Evolutionary conservation across 2,329 filamentous ascomycete genomes (phyloP).

Genomic region (Rosellinia necatrix): DNA sequence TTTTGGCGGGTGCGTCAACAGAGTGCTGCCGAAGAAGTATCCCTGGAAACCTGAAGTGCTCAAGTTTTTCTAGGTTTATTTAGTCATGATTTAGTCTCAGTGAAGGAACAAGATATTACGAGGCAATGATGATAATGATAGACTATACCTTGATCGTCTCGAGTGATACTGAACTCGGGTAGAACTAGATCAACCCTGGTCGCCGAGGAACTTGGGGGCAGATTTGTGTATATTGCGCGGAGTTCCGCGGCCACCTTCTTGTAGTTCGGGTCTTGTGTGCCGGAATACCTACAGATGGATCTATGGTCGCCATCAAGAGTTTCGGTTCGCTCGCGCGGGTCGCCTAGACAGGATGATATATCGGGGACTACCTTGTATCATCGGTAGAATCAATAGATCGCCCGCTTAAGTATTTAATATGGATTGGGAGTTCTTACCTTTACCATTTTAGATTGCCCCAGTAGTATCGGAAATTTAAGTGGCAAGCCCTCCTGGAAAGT

Average conservation of each 20-base stretch:
- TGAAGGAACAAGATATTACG: neutral
- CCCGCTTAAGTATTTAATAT: no score
- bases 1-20: neutral
- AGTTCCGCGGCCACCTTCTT: neutral
- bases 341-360: neutral
- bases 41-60: neutral
- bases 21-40: neutral
- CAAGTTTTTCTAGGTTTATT: neutral
- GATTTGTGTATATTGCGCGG: neutral
- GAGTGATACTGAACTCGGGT: neutral
- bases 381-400: neutral
- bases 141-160: neutral
- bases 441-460: neutral
- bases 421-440: neutral
- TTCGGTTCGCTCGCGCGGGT: neutral
- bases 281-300: neutral
- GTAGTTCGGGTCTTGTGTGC: neutral
- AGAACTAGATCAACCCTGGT: neutral
- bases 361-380: neutral
- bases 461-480: neutral
- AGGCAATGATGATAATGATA: neutral
- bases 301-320: neutral
- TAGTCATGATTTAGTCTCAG: neutral
- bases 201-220: neutral
- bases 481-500: neutral